A percentile compares a stretch with the other conserved stretches of the same genome.
Evolutionary conservation across 1,284 basidiomycete genomes (phyloP).

Genomic region (Ustilago vetiveriae): DNA sequence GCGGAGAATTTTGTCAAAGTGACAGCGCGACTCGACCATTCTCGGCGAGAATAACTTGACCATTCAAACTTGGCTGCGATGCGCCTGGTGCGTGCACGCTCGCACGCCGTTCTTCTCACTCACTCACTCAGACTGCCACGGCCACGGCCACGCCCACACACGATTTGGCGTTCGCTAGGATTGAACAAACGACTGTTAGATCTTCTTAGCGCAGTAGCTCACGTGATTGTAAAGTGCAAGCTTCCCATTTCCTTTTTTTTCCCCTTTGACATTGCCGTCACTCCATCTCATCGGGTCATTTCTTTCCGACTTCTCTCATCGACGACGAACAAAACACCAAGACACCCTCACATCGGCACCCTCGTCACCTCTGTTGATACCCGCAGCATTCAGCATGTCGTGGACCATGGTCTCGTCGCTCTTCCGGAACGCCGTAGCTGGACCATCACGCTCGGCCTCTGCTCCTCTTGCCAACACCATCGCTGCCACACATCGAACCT

Average conservation of each 20-base stretch:
- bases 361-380: background rate
- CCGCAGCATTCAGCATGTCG: constrained; percentile 4
- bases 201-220: background rate
- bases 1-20: background rate
- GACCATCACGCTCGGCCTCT: constrained; percentile 24
- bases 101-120: background rate
- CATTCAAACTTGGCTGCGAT: too few species aligned
- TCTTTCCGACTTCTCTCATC: too few species aligned
- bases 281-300: too few species aligned
- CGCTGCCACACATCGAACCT: constrained; percentile 12
- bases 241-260: background rate
- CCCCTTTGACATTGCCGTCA: background rate
- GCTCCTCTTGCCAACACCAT: background rate
- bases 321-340: background rate
- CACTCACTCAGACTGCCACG: too few species aligned
- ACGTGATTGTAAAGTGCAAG: constrained; percentile 3
- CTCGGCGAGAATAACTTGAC: too few species aligned
- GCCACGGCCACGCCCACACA: too few species aligned
- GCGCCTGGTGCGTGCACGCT: too few species aligned
- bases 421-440: constrained; percentile 23
- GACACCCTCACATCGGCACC: too few species aligned
- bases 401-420: constrained; percentile 14
- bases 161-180: too few species aligned
- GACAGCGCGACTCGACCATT: background rate
- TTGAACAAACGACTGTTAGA: background rate